Evolutionary conservation across 371 early-diverging fungal species (phyloP).

Genomic region (Apophysomyces ossiformis): DNA sequence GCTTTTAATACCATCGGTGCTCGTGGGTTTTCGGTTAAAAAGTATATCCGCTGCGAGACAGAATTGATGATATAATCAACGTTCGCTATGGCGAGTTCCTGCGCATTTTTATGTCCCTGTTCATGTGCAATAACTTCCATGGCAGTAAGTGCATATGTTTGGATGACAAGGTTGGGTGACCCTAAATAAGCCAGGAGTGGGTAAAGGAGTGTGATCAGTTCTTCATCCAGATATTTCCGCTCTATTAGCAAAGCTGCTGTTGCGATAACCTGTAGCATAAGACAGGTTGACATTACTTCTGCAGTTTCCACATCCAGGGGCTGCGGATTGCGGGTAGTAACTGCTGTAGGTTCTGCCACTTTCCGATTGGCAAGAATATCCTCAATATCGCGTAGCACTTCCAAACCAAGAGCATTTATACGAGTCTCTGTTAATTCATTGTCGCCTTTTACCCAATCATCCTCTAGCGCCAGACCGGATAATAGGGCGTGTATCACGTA

Average conservation of each 20-base stretch:
- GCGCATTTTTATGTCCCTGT: constrained; percentile 34
- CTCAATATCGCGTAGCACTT: constrained; percentile 27
- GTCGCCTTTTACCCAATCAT: constrained; percentile 21
- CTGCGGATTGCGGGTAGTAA: constrained; percentile 10
- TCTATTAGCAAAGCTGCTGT: constrained; percentile 28
- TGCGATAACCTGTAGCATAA: constrained; percentile 37
- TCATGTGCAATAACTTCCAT: constrained; percentile 38
- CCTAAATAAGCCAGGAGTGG: constrained; percentile 61
- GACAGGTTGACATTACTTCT: constrained; percentile 35
- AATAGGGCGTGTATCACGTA: constrained; percentile 53
- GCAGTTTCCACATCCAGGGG: constrained; percentile 26
- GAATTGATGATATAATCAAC: constrained; percentile 70
- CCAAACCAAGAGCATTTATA: constrained; percentile 18
- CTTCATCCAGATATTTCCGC: constrained; percentile 28
- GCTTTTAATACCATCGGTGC: constrained; percentile 64
- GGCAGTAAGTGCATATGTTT: constrained; percentile 45
- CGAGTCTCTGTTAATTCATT: neutral
- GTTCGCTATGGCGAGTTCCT: constrained; percentile 54
- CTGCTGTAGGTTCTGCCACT: constrained; percentile 8
- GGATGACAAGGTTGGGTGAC: constrained; percentile 40
- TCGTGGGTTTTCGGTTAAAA: constrained; percentile 44
- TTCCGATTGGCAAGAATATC: constrained; percentile 19
- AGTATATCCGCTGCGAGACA: constrained; percentile 52
- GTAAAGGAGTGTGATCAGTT: constrained; percentile 62
- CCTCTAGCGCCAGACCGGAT: constrained; percentile 36